Evolutionary conservation across 2,329 filamentous ascomycete species (phyloP).

Genomic region (Aspergillus pseudoterreus): DNA sequence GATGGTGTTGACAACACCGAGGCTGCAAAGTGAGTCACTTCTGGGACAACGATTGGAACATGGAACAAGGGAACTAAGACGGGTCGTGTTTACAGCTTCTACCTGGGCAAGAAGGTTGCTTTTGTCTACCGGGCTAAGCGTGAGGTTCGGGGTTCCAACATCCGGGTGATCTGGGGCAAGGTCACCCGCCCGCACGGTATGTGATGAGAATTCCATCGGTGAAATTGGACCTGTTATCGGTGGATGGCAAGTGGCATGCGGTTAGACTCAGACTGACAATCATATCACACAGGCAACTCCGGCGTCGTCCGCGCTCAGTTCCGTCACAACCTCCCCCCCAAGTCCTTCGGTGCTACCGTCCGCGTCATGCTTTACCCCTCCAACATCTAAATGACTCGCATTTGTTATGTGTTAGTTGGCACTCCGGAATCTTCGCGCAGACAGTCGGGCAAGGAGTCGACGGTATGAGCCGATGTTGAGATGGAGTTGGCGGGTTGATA

Average conservation of each 20-base stretch:
- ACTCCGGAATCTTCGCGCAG: slow-evolving; percentile 35
- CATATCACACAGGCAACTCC: slow-evolving; percentile 70
- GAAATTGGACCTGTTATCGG: not conserved
- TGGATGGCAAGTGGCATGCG: not conserved
- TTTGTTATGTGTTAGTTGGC: slow-evolving; percentile 33
- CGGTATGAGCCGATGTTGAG: slow-evolving; percentile 37
- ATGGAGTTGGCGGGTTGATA: slow-evolving; percentile 37
- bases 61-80: slow-evolving; percentile 19
- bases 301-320: slow-evolving; percentile 98
- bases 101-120: slow-evolving; percentile 97
- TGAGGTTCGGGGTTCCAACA: slow-evolving; percentile 96
- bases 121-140: slow-evolving; percentile 96
- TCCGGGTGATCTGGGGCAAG: slow-evolving; percentile 99
- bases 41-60: not conserved
- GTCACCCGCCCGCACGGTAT: slow-evolving; percentile 92
- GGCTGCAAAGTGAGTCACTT: slow-evolving; percentile 68
- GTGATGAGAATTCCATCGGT: slow-evolving; percentile 21
- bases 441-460: slow-evolving; percentile 37
- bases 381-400: slow-evolving; percentile 70
- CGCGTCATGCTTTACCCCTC: slow-evolving; percentile 98
- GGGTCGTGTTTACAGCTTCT: slow-evolving; percentile 59
- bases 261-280: not conserved
- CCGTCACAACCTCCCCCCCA: slow-evolving; percentile 89
- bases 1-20: slow-evolving; percentile 92
- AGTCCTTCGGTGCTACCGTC: slow-evolving; percentile 94